Conservation (phyloP, 148 eudicot species). For the Mesembryanthemum crystallinum region DNA sequence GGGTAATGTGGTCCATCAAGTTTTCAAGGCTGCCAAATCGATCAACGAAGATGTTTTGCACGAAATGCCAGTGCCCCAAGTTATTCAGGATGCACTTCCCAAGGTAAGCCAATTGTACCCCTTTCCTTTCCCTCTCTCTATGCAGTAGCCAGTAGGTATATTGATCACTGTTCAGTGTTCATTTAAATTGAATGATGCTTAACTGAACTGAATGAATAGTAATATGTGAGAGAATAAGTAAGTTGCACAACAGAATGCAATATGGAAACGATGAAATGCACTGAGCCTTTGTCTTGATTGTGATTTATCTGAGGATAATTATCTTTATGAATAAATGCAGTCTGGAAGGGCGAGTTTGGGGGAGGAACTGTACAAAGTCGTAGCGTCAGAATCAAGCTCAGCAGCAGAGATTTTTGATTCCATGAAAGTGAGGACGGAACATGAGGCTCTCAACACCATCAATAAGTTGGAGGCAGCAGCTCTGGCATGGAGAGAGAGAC, state of each 20-base stretch:
- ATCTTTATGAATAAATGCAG: slow-evolving; percentile 36
- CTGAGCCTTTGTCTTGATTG: no score
- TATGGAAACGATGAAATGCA: no score
- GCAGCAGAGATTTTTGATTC: slow-evolving; percentile 44
- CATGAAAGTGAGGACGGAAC: slow-evolving; percentile 65
- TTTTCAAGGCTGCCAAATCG: slow-evolving; percentile 91
- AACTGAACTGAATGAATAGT: no score
- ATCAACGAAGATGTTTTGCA: slow-evolving; percentile 71
- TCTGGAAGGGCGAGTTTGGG: slow-evolving; percentile 79
- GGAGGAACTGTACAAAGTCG: slow-evolving; percentile 59
- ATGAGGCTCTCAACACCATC: slow-evolving; percentile 63
- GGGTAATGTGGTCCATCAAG: slow-evolving; percentile 78
- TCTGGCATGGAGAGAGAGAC: slow-evolving; percentile 70
- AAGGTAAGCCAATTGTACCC: slow-evolving; percentile 45
- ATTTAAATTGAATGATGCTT: no score
- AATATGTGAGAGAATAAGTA: no score
- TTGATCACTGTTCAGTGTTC: no score
- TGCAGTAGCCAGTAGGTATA: background rate
- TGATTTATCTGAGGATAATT: background rate
- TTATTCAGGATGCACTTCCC: slow-evolving; percentile 66
- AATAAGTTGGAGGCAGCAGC: slow-evolving; percentile 86
- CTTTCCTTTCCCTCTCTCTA: background rate
- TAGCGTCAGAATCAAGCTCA: slow-evolving; percentile 53
- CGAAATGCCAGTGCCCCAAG: slow-evolving; percentile 68
- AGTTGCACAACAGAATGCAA: no score